Percentiles rank a stretch among this genome's conserved stretches.
Conservation (phyloP, 306 rosid genomes). For the Boehmeria nivea region DNA sequence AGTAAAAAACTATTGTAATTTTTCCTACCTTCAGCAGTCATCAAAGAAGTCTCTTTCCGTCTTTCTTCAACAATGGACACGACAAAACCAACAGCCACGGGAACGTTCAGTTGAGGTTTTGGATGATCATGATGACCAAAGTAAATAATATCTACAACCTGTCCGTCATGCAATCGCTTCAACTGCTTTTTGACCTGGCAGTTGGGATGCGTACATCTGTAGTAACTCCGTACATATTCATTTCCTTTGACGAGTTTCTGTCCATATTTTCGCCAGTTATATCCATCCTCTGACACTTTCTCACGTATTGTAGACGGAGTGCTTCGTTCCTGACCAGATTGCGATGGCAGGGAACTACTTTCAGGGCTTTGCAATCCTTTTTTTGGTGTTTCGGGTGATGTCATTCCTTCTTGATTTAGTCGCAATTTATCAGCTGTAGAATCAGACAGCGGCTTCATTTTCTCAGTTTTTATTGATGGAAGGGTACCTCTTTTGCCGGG, state of each 20-base stretch:
- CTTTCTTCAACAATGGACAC: conserved; percentile 37
- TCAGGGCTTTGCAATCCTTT: conserved; percentile 39
- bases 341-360: conserved; percentile 16
- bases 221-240: conserved; percentile 74
- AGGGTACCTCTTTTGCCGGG: conserved; percentile 24
- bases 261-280: conserved; percentile 93
- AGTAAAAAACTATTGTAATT: not conserved
- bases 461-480: conserved; percentile 13
- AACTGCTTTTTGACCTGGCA: conserved; percentile 79
- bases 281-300: conserved; percentile 75
- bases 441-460: conserved; percentile 33
- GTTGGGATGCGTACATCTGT: conserved; percentile 70
- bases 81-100: conserved; percentile 41
- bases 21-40: conserved; percentile 45
- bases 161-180: conserved; percentile 55
- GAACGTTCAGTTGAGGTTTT: conserved; percentile 43
- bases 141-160: conserved; percentile 51
- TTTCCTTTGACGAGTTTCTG: conserved; percentile 81
- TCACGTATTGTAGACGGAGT: conserved; percentile 50
- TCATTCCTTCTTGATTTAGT: conserved; percentile 43
- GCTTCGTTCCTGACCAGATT: conserved; percentile 37
- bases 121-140: conserved; percentile 82
- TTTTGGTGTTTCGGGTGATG: conserved; percentile 28
- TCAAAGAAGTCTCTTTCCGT: conserved; percentile 32
- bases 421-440: conserved; percentile 30